A percentile compares a stretch with the other conserved stretches of the same genome.
Conservation (phyloP, 805 yeast genomes). For the Scheffersomyces ergatensis region DNA sequence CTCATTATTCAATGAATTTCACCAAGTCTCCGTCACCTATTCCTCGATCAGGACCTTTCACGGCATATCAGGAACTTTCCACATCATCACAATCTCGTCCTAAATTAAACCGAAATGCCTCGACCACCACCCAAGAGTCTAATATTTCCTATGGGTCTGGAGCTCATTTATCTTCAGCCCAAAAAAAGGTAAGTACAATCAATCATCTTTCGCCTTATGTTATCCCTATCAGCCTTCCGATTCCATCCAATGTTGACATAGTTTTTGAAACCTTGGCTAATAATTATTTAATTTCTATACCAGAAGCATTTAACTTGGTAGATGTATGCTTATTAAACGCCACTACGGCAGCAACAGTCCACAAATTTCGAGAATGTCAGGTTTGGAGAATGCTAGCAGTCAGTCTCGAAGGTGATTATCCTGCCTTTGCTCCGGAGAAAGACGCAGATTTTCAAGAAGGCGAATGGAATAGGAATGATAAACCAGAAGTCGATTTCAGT, state of each 20-base stretch:
- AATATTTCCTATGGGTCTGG: constrained; percentile 15
- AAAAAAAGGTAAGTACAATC: constrained; percentile 2
- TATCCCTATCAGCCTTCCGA: constrained; percentile 41
- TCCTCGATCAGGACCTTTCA: constrained; percentile 10
- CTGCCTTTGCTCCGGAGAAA: neutral
- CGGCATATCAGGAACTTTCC: constrained; percentile 14
- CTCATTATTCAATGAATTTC: constrained; percentile 13
- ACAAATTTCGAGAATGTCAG: constrained; percentile 54
- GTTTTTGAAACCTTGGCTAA: constrained; percentile 49
- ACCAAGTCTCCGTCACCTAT: constrained; percentile 20
- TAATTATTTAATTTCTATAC: constrained; percentile 45
- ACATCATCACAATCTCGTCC: constrained; percentile 24
- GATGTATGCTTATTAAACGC: constrained; percentile 62
- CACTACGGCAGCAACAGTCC: constrained; percentile 50
- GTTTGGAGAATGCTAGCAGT: constrained; percentile 60
- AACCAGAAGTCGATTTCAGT: constrained; percentile 14
- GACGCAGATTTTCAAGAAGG: no score
- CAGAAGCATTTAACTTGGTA: constrained; percentile 47
- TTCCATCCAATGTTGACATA: constrained; percentile 40
- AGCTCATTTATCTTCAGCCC: neutral
- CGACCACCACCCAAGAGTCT: constrained; percentile 37
- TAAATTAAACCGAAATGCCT: constrained; percentile 26
- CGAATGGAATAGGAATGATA: neutral
- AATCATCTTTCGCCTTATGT: constrained; percentile 29
- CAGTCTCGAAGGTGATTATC: constrained; percentile 34